Evolutionary conservation across 2,329 filamentous ascomycete genomes (phyloP), one percentile per base, ranked within the genome.

Genomic region (Myriangium duriaei): DNA sequence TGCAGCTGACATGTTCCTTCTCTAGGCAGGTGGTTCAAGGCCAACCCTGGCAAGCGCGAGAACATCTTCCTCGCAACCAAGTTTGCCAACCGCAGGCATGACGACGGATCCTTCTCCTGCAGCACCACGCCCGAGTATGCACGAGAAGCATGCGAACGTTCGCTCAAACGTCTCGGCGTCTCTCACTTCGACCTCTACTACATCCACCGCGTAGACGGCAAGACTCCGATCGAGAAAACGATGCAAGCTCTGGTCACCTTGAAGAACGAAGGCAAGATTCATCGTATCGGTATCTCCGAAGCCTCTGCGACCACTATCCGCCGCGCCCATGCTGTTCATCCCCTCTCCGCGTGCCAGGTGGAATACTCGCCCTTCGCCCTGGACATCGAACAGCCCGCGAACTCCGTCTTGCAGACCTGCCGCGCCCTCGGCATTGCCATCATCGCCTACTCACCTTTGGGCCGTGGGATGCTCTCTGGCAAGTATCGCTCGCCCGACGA

Each of bases 401-500:
- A 63, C 1, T 51, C 64, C 15, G 55, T 79, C 2, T 57, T 78
- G 1, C 54, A 61, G 17, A 72, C 73, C 0, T 69, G 64, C 42
- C 63, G 68, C n/a, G 71, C 77, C 49, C 65, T 79, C 2, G 74
- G 72, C 1, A 59, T 74, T 2, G 59, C 70, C 1, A 57, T 73
- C 4, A 63, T 80, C 2, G 67, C 71, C 2, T 77, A 74, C 55
- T 68, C 65, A 11, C 75, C 75, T 2, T 63, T 80, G 2, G 73
- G 72, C 2, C 64, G 73, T 1, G 74, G 75, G 7, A 54, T 79
- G 42, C 49, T 79, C 15, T 67, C 69, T 0, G 72, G 72, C 3
- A 51, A 54, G 4, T 64, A 69, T 50, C 60, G 60, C 29, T 62
- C 58, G 3, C 51, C 49, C 0, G 58, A 59, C 11, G 69, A 74